These are phyloP conservation scores for Candida quercuum DNA, from an alignment of 805 yeast genomes.

Conservation along the genomic window DNA sequence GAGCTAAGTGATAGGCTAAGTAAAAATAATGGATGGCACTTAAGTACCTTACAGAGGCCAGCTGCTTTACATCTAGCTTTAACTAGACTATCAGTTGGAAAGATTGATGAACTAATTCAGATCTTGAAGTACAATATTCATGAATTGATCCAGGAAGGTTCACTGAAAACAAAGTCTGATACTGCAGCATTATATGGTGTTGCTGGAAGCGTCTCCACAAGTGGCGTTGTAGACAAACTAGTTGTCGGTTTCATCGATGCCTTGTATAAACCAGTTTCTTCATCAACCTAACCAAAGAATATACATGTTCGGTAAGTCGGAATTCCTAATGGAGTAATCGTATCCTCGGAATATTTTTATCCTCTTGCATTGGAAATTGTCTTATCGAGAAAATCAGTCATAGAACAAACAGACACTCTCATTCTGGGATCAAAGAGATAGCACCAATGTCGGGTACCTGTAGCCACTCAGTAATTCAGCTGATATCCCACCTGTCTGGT, in stretches of 20 bases:
- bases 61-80: slow-evolving; percentile 89
- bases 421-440: too few relatives aligned
- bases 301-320: too few relatives aligned
- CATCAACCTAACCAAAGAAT: too few relatives aligned
- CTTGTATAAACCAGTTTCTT: slow-evolving; percentile 50
- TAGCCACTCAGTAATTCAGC: slow-evolving; percentile 7
- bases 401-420: too few relatives aligned
- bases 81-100: slow-evolving; percentile 62
- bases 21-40: slow-evolving; percentile 74
- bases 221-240: slow-evolving; percentile 75
- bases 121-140: slow-evolving; percentile 31
- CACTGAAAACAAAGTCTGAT: slow-evolving; percentile 35
- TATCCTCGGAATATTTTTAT: too few relatives aligned
- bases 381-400: too few relatives aligned
- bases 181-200: slow-evolving; percentile 94
- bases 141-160: slow-evolving; percentile 14
- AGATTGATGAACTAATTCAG: slow-evolving; percentile 53
- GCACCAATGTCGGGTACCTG: slow-evolving; percentile 10
- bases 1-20: slow-evolving; percentile 68
- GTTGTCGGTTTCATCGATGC: slow-evolving; percentile 80
- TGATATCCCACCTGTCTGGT: slow-evolving; percentile 33
- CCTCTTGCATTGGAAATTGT: too few relatives aligned
- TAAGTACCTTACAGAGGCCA: slow-evolving; percentile 82
- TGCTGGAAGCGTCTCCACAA: slow-evolving; percentile 84
- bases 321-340: too few relatives aligned